Evolutionary conservation across 208 protist genomes (phyloP), one percentile per base, ranked within the genome.

Genomic region (Acanthamoeba triangularis): DNA sequence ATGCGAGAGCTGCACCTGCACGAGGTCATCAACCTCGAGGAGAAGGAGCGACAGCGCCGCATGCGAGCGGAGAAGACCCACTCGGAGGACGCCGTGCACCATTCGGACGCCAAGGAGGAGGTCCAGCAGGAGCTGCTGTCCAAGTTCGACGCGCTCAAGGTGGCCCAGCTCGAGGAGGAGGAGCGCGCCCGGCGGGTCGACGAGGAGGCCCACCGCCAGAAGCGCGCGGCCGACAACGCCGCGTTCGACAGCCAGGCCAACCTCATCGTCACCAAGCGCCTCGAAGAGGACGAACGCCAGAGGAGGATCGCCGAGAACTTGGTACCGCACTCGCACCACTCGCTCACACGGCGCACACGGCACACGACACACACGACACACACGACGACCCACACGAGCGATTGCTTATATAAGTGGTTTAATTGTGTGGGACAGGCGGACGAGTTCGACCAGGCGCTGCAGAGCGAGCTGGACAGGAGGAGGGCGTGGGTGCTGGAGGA

Each of bases 11-110:
- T 92, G 47, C 85, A 92, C 35, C 11, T 52, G 52, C 61, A 92
- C 54, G 59, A 92, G 85, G 85, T 72, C 20, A 92, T 92, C 61
- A 25, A 65, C 30, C 85, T 92, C 61, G 85, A 92, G 44, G 85
- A 92, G 61, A 92, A 92, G 61, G 85, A 92, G 61, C 52, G 85
- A 28, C 23, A 28, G 23, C 52, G 85, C 52, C 52, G 85, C 59
- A 92, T 92, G 28, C 47, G 85, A 1, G 85, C 85, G 14, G 85
- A 92, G 85, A 92, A 92, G 85, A 92, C 85, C 8, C 85, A 92
- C 61, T 92, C 85, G n/a, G 85, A 92, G 85, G 85, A 92, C 44
- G 85, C 52, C 8, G 85, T 92, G 35, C 85, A 92, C 85, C 37
- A 52, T 54, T 92, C 85, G 33, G 85, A 92, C 37, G 85, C 85